Conservation (phyloP, 345 rosid species). For the Schrenkiella parvula region DNA sequence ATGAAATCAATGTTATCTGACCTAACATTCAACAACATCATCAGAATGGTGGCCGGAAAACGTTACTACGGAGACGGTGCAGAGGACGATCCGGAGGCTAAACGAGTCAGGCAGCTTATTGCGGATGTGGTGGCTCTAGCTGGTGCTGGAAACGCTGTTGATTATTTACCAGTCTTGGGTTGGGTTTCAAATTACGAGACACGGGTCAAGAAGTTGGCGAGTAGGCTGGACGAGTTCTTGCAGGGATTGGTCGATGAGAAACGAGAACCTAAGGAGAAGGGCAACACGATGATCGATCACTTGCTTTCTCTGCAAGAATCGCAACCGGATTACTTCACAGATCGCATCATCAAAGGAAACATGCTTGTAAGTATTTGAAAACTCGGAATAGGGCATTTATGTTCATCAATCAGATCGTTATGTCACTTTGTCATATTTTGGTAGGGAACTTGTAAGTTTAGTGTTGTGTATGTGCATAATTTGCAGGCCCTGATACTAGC, state of each 20-base stretch:
- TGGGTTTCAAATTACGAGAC: conserved; percentile 36
- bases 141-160: conserved; percentile 34
- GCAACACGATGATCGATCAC: conserved; percentile 43
- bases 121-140: conserved; percentile 9
- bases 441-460: not conserved
- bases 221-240: conserved; percentile 36
- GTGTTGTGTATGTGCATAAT: not conserved
- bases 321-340: conserved; percentile 41
- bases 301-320: conserved; percentile 46
- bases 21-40: conserved; percentile 35
- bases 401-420: not conserved
- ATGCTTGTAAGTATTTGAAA: conserved; percentile 10
- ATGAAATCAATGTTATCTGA: conserved; percentile 33
- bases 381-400: not conserved
- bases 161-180: conserved; percentile 40
- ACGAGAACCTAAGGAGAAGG: conserved; percentile 13
- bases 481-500: conserved; percentile 39
- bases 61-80: conserved; percentile 43
- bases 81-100: conserved; percentile 31
- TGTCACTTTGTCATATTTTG: not conserved
- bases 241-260: conserved; percentile 50
- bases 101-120: conserved; percentile 31
- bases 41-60: conserved; percentile 44
- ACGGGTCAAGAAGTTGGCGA: conserved; percentile 11
- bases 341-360: conserved; percentile 46